These are phyloP conservation scores for Spatholobus suberectus DNA, from an alignment of 306 rosid species.

Conservation along the genomic window DNA sequence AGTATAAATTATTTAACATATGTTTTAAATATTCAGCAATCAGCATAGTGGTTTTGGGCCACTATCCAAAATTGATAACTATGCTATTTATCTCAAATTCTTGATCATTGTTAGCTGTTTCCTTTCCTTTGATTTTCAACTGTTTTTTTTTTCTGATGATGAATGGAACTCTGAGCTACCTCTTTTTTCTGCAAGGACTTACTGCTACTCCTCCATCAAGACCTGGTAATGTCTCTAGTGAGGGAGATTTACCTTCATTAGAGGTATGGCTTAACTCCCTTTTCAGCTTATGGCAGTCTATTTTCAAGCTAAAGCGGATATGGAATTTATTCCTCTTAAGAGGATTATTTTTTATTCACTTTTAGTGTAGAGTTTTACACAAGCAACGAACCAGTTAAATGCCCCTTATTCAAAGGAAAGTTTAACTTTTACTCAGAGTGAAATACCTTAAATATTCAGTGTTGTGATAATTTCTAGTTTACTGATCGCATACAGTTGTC, in stretches of 20 bases:
- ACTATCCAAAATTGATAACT: not conserved
- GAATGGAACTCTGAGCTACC: constrained; percentile 44
- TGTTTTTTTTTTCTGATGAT: constrained; percentile 32
- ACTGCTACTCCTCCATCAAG: constrained; percentile 69
- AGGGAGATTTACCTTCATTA: constrained; percentile 72
- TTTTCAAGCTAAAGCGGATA: constrained; percentile 15
- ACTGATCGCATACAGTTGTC: not conserved
- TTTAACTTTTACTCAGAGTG: not conserved
- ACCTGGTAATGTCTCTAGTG: constrained; percentile 57
- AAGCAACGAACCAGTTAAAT: not conserved
- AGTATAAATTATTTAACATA: not conserved
- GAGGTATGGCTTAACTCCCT: constrained; percentile 65
- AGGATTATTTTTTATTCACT: constrained; percentile 13
- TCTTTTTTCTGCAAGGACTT: constrained; percentile 60
- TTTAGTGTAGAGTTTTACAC: not conserved
- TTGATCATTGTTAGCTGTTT: constrained; percentile 3
- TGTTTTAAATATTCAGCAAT: not conserved
- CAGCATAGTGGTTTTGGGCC: not conserved
- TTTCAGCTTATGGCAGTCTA: not conserved
- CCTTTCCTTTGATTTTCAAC: constrained; percentile 34
- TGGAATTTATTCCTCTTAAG: constrained; percentile 4
- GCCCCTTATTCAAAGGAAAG: not conserved
- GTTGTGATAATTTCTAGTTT: not conserved
- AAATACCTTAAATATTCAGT: not conserved
- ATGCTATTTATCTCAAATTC: not conserved